Evolutionary conservation across 257 asterid species (phyloP), one percentile per base, ranked within the genome.

Genomic region (Lycium ferocissimum): DNA sequence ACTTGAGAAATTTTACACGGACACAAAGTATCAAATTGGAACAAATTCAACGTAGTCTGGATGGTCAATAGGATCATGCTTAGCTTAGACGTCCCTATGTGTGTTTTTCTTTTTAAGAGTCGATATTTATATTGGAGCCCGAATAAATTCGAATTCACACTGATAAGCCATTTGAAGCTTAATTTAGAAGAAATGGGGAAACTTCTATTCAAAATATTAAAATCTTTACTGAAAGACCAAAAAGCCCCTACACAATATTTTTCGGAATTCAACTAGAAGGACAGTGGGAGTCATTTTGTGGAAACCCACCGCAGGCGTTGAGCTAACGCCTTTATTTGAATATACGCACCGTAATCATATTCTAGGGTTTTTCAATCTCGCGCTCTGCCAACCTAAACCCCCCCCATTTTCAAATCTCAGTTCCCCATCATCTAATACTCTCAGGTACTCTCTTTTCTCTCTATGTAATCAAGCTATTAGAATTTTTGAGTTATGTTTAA

Each of bases 321-420:
- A 78, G 65, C 61, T 78, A 8, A 78, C 82, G 65, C 82, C 47
- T 78, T 53, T 53, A 78, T 78, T 78, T 78, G 63, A 20, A n/a
- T 47, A 26, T 26, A 26, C 75, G 51, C 72, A 82, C n/a, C 5
- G 12, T 20, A 51, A 4, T 22, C 73, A 4, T 22, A 22, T 82
- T 67, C 79, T 82, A 82, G 84, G 84, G 84, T 82, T 82, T 82
- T 82, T 63, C 84, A n/a, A 26, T 67, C 59, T 82, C 84, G 76
- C 84, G 84, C 58, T 81, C 47, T 59, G 84, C 61, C 61, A 81
- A 14, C 63, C 75, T 51, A 45, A 57, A 67, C 63, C 43, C 84
- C 73, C n/a, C 76, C 73, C 47, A 49, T 66, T 81, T 81, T 62
- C 84, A 81, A 81, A 59, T 51, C 45, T 81, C 45, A 58, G 67